These are phyloP conservation scores for Pleurotus salmoneostramineus DNA, from an alignment of 768 basidiomycete genomes.

Conservation along the genomic window DNA sequence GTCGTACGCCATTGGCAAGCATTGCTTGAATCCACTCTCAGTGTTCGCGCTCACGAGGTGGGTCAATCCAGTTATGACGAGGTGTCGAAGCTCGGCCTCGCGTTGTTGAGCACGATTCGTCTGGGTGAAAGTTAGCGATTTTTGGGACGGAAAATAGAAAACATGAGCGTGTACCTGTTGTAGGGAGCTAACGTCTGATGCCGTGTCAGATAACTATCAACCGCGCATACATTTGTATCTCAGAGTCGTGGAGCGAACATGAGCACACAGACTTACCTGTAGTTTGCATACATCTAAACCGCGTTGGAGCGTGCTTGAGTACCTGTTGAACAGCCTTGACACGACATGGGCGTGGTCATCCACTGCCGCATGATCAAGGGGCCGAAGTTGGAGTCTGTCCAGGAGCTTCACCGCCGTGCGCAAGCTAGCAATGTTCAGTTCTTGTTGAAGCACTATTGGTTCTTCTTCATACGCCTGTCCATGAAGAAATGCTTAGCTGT, in stretches of 20 bases:
- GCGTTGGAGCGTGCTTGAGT: slow-evolving; percentile 62
- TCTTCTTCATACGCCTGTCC: slow-evolving; percentile 33
- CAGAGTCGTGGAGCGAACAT: background rate
- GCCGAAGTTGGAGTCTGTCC: slow-evolving; percentile 67
- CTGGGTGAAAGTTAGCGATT: slow-evolving; percentile 18
- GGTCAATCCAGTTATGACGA: slow-evolving; percentile 77
- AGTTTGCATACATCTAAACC: slow-evolving; percentile 51
- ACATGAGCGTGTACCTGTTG: slow-evolving; percentile 31
- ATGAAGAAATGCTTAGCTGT: slow-evolving; percentile 1
- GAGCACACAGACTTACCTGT: slow-evolving; percentile 33
- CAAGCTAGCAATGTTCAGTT: slow-evolving; percentile 72
- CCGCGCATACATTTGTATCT: background rate
- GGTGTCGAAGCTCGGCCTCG: slow-evolving; percentile 64
- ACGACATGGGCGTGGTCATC: slow-evolving; percentile 69
- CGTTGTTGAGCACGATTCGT: slow-evolving; percentile 41
- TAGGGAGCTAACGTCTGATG: slow-evolving; percentile 44
- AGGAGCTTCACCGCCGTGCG: slow-evolving; percentile 72
- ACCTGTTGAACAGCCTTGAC: slow-evolving; percentile 77
- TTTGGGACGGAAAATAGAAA: background rate
- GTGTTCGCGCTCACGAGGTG: slow-evolving; percentile 82
- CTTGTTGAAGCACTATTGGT: slow-evolving; percentile 38
- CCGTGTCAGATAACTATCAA: slow-evolving; percentile 41
- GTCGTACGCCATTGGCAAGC: slow-evolving; percentile 75
- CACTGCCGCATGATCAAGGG: slow-evolving; percentile 47
- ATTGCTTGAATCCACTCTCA: slow-evolving; percentile 87